Base-by-base conservation (phyloP, 352 stramenopile genomes). In the Globisporangium canariense region DNA sequence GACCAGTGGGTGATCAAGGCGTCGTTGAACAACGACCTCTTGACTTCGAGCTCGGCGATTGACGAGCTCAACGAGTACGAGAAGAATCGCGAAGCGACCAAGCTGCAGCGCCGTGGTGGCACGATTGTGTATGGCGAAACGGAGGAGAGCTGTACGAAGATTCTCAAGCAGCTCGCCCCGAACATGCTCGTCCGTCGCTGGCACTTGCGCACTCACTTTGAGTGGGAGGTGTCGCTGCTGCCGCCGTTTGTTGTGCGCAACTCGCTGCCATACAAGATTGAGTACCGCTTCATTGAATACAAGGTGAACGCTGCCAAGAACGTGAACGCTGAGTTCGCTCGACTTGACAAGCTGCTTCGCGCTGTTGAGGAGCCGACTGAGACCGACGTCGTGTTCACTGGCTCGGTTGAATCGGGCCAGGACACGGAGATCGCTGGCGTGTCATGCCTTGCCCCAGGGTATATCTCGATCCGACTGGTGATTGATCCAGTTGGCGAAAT, bases 241-340 rank as follows among this genome's bases (percentile, higher is more conserved):
- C 81, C 87, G 59, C 73, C 82, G n/a, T 92, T 96, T 58, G 82
- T 94, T 13, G 75, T 96, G 20, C 87, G 85, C n/a, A 96, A 96
- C 64, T 90, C 87, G 43, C 65, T 96, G 34, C 87, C 87, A 32
- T 96, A 96, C 66, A 77, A 83, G 53, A 72, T 96, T 52, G 85
- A 96, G 53, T 96, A 91, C 65, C 80, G 84, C 1, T 93, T 94
- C 62, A 70, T 93, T 3, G 87, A 96, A 60, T 96, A 96, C 74
- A 88, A 88, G 54, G 66, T 70, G 30, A 88, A 74, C 45, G 75
- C 76, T 9, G 62, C 68, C 8, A 83, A 64, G 40, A 79, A 88
- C 62, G 79, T 83, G 41, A 77, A 69, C 10, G 50, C 72, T 13
- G 86, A 91, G 40, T 93, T 81, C 46, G 62, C 70, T 10, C 81